Conservation (phyloP, 164 flowering plant species). For the Liriodendron chinense region DNA sequence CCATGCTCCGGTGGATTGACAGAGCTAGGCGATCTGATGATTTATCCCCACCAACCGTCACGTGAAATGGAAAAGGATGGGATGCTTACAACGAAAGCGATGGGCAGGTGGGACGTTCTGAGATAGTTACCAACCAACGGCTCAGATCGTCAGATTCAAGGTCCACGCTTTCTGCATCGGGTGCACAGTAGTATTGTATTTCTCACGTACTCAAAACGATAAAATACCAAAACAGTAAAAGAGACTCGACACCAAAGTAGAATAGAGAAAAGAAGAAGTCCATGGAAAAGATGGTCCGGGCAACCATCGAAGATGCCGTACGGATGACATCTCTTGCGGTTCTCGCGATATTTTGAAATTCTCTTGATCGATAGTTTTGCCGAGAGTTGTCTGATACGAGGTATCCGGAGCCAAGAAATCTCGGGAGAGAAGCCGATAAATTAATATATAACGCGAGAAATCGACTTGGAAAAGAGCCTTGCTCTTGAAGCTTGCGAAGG, state of each 20-base stretch:
- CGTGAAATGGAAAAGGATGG: not conserved
- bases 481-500: too few species aligned
- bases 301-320: not conserved
- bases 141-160: not conserved
- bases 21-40: not conserved
- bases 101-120: not conserved
- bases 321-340: too few species aligned
- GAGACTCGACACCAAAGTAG: not conserved
- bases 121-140: not conserved
- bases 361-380: too few species aligned
- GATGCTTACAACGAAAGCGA: too few species aligned
- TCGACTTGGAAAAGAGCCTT: too few species aligned
- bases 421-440: too few species aligned
- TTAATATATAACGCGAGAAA: too few species aligned
- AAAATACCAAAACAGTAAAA: not conserved
- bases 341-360: too few species aligned
- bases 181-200: too few species aligned
- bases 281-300: not conserved
- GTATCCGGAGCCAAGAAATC: too few species aligned
- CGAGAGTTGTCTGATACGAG: too few species aligned
- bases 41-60: not conserved
- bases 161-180: not conserved
- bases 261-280: not conserved
- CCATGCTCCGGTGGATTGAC: not conserved
- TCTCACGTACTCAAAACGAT: too few species aligned